These are phyloP conservation scores for Elsinoe arachidis DNA, from an alignment of 2,329 filamentous ascomycete genomes.

Conservation along the genomic window DNA sequence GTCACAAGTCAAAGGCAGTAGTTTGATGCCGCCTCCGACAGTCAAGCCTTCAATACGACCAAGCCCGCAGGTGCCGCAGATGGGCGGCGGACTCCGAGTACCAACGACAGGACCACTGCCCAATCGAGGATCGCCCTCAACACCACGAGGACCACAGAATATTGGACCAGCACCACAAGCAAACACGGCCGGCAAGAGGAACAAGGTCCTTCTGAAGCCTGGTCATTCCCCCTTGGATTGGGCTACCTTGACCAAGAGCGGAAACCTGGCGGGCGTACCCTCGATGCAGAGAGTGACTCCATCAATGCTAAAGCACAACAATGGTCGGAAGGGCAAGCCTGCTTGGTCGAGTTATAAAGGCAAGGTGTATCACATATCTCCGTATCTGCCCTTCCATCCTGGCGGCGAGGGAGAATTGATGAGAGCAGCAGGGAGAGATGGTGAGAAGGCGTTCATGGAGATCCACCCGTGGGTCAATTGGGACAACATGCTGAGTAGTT, in stretches of 20 bases:
- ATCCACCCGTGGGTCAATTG: constrained; percentile 61
- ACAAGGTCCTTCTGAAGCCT: constrained; percentile 73
- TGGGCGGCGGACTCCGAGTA: constrained; percentile 27
- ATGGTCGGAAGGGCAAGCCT: constrained; percentile 73
- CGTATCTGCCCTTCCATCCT: constrained; percentile 84
- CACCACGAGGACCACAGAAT: constrained; percentile 18
- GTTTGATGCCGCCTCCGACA: constrained; percentile 24
- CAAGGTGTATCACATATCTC: constrained; percentile 87
- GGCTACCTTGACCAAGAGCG: constrained; percentile 69
- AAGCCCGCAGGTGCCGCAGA: constrained; percentile 13
- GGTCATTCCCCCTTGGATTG: constrained; percentile 94
- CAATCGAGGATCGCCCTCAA: constrained; percentile 35
- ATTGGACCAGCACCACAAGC: constrained; percentile 29
- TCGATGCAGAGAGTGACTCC: constrained; percentile 68
- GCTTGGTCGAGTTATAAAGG: constrained; percentile 88
- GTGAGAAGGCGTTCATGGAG: constrained; percentile 53
- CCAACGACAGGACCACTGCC: constrained; percentile 42
- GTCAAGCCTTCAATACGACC: constrained; percentile 8
- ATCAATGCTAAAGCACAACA: constrained; percentile 66
- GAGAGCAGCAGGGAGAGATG: constrained; percentile 68
- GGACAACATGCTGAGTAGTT: constrained; percentile 56
- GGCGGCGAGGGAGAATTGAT: constrained; percentile 74
- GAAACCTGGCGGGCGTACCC: constrained; percentile 40
- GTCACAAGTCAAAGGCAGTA: constrained; percentile 13
- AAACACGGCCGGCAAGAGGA: constrained; percentile 34